A percentile compares a stretch with the other conserved stretches of the same genome.
Conservation (phyloP, 176 grass and related monocot genomes). For the Carex cristatella region DNA sequence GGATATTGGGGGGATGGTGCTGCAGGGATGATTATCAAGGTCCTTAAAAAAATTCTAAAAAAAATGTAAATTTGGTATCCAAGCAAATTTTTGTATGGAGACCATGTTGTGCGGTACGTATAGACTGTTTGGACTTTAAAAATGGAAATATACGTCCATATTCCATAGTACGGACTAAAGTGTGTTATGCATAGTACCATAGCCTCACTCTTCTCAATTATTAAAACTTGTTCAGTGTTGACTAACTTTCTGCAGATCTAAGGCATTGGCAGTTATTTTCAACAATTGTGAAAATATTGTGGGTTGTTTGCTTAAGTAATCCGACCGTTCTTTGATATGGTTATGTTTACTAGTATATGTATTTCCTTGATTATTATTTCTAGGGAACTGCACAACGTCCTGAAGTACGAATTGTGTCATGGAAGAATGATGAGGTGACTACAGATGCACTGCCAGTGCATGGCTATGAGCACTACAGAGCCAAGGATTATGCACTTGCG, state of each 20-base stretch:
- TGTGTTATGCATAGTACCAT: too few relatives aligned
- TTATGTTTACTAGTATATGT: slow-evolving; percentile 18
- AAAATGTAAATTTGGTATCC: too few relatives aligned
- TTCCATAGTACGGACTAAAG: too few relatives aligned
- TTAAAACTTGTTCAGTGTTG: not conserved
- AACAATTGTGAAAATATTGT: not conserved
- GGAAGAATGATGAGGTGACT: slow-evolving; percentile 94
- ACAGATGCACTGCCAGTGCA: slow-evolving; percentile 95
- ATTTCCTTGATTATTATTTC: slow-evolving; percentile 5
- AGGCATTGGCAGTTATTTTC: not conserved
- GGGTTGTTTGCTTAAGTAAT: not conserved
- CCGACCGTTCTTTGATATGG: not conserved
- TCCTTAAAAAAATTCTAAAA: too few relatives aligned
- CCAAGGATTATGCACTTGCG: slow-evolving; percentile 92
- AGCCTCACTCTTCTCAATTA: not conserved
- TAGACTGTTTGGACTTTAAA: too few relatives aligned
- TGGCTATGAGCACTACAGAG: slow-evolving; percentile 95
- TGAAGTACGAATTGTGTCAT: slow-evolving; percentile 91
- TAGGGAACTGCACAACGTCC: slow-evolving; percentile 93
- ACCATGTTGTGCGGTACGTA: too few relatives aligned
- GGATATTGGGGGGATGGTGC: too few relatives aligned
- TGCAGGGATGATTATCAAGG: too few relatives aligned
- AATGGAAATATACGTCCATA: too few relatives aligned
- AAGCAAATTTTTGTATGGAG: too few relatives aligned
- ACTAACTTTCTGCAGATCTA: not conserved